Evolutionary conservation across 257 asterid species (phyloP), one percentile per base, ranked within the genome.

Genomic region (Anisodus tanguticus): DNA sequence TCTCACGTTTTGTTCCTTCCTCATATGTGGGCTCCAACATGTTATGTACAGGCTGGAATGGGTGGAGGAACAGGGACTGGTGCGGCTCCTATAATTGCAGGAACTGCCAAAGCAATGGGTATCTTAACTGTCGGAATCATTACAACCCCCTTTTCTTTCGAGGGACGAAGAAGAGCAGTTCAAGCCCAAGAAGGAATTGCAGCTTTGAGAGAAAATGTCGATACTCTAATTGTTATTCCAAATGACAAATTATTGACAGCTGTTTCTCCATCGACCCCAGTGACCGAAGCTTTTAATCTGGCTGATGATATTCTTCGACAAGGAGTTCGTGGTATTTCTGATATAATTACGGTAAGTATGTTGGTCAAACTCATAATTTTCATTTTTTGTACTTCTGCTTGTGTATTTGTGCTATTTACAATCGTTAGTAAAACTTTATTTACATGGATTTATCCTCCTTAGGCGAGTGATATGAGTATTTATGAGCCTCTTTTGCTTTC

Each of bases 61-160:
- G 99, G 99, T 72, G 99, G 99, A 80, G 99, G 98, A 84, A 95
- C 98, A 47, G 98, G 99, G 59, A 94, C 99, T 45, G 99, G 99
- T 80, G 99, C 92, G 83, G 99, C 98, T 85, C 99, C 99, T 83
- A 87, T 95, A 82, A 93, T 95, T 84, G 99, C 99, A 58, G 97
- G 97, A 57, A 85, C 92, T 43, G 97, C 98, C 83, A 95, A 94
- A 86, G 87, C 98, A 67, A 91, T 94, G 97, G 99, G 99, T 63
- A 94, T 94, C 82, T 91, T 95, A 87, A 95, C 99, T 43, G 98
- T 95, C 77, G 99, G 99, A 22, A 94, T 95, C 82, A 98, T 95
- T 67, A 95, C 99, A 60, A 92, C 98, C 72, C 99, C 99, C 15
- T 95, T 95, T 89, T 91, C 98, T 78, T 95, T 95, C 22, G 99